phyloP scores from a whole-genome alignment of 2,329 filamentous ascomycete species.

The Colletotrichum chlorophyti region DNA sequence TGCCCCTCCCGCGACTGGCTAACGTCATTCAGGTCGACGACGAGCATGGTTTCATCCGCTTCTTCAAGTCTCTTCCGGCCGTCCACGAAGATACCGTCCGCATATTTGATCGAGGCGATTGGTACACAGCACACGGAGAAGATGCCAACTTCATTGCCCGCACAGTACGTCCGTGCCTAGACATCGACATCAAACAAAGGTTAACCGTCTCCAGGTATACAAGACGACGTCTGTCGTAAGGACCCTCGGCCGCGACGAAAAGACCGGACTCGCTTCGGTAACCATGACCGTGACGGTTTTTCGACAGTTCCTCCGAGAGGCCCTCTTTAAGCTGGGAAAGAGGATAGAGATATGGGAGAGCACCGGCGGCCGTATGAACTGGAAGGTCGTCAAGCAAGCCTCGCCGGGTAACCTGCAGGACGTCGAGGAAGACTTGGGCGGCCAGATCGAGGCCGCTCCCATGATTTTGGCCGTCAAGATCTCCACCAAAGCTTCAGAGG shows the following conservation, averaged over 20 bases:
- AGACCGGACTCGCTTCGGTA: constrained; percentile 87
- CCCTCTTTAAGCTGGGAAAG: constrained; percentile 89
- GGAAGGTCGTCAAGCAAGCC: constrained; percentile 90
- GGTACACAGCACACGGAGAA: constrained; percentile 91
- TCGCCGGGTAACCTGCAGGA: constrained; percentile 97
- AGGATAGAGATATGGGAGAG: constrained; percentile 90
- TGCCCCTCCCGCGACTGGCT: not conserved
- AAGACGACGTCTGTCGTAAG: constrained; percentile 96
- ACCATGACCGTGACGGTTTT: constrained; percentile 96
- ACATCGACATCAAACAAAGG: not conserved
- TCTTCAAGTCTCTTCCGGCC: constrained; percentile 84
- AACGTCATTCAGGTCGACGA: constrained; percentile 78
- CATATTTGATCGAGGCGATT: constrained; percentile 93
- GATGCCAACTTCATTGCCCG: constrained; percentile 85
- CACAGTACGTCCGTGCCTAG: constrained; percentile 57
- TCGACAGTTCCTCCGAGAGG: constrained; percentile 92
- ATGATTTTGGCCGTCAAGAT: constrained; percentile 97
- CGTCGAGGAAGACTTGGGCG: constrained; percentile 91
- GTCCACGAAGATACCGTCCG: constrained; percentile 79
- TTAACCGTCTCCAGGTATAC: constrained; percentile 70
- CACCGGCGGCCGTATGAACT: constrained; percentile 79
- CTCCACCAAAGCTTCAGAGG: constrained; percentile 84
- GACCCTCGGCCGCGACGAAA: constrained; percentile 83
- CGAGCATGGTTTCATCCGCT: constrained; percentile 94
- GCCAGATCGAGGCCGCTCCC: constrained; percentile 85